A percentile compares a stretch with the other conserved stretches of the same genome.
phyloP scores from a whole-genome alignment of 1,284 basidiomycete genomes.

The Tremellales sp. region DNA sequence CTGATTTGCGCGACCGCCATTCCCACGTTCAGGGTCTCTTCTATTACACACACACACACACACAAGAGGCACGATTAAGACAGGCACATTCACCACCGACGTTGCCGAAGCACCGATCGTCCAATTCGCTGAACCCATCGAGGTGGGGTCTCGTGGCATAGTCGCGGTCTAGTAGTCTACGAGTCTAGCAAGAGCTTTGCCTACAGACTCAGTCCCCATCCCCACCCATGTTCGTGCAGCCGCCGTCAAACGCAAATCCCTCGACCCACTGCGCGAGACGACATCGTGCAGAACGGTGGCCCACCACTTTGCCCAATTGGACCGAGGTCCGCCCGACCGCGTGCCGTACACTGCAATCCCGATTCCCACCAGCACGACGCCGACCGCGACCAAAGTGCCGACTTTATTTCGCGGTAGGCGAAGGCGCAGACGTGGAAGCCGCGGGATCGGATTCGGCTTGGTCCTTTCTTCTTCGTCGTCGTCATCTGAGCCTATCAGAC shows the following conservation, averaged over 20 bases:
- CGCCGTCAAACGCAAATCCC: no score
- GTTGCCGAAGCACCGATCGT: no score
- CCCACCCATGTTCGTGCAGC: no score
- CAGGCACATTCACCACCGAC: no score
- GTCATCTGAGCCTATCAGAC: constrained; percentile 16
- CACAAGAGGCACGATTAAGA: neutral
- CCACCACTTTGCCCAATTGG: constrained; percentile 37
- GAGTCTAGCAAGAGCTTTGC: no score
- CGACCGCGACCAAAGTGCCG: constrained; percentile 30
- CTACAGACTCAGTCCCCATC: no score
- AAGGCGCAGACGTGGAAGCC: constrained; percentile 7
- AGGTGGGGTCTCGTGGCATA: no score
- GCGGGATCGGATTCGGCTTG: constrained; percentile 4
- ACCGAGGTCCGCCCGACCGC: constrained; percentile 14
- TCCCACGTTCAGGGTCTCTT: constrained; percentile 4
- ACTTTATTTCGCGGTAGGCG: constrained; percentile 15
- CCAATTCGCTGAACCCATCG: no score
- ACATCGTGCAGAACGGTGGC: constrained; percentile 18
- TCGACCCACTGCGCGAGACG: neutral
- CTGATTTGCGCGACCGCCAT: no score
- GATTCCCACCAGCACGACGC: constrained; percentile 33
- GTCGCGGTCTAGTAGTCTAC: no score
- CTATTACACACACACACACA: neutral
- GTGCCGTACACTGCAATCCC: constrained; percentile 34
- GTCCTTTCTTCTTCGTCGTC: constrained; percentile 12